These are phyloP conservation scores for Clarireedia paspali DNA, from an alignment of 2,329 filamentous ascomycete species.

Conservation along the genomic window DNA sequence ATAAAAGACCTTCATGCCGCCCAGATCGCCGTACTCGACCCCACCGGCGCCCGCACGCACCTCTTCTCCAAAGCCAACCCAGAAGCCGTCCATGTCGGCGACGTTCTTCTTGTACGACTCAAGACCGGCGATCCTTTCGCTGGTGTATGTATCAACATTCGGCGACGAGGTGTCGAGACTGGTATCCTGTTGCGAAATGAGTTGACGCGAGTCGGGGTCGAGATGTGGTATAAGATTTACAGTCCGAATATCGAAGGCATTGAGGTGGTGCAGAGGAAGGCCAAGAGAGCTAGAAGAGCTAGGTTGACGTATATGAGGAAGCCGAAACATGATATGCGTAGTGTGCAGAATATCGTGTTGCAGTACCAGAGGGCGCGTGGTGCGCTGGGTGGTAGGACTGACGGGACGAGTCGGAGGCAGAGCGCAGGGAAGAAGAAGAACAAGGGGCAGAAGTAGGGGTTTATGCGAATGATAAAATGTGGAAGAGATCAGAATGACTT, in stretches of 20 bases:
- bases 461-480: neutral
- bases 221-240: slow-evolving; percentile 98
- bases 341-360: slow-evolving; percentile 71
- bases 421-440: slow-evolving; percentile 24
- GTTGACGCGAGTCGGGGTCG: slow-evolving; percentile 77
- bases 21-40: slow-evolving; percentile 73
- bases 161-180: slow-evolving; percentile 80
- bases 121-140: slow-evolving; percentile 83
- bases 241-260: slow-evolving; percentile 82
- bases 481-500: neutral
- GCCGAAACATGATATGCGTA: slow-evolving; percentile 80
- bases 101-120: slow-evolving; percentile 84
- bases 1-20: slow-evolving; percentile 57
- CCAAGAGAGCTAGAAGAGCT: slow-evolving; percentile 79
- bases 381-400: slow-evolving; percentile 30
- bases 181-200: slow-evolving; percentile 80
- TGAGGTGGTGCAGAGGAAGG: slow-evolving; percentile 82
- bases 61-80: slow-evolving; percentile 74
- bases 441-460: slow-evolving; percentile 17
- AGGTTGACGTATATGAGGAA: slow-evolving; percentile 86
- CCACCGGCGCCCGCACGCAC: slow-evolving; percentile 70
- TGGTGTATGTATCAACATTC: slow-evolving; percentile 81
- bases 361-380: slow-evolving; percentile 51
- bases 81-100: slow-evolving; percentile 75
- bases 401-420: slow-evolving; percentile 8